Evolutionary conservation across 805 yeast species (phyloP).

Genomic region (Kazachstania africana): DNA sequence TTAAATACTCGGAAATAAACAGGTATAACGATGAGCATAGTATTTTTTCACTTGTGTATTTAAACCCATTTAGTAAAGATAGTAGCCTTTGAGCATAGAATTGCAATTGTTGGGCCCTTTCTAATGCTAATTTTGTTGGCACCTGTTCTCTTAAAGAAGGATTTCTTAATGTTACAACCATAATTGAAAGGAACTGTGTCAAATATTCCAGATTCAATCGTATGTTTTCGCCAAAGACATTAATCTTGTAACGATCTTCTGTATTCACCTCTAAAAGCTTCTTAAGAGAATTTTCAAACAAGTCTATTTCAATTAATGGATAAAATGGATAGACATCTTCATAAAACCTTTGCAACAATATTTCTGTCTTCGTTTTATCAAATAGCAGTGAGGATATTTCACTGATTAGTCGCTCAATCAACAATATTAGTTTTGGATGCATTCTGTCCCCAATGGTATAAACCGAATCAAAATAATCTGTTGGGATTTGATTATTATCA

Average conservation of each 20-base stretch:
- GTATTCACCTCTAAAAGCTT: constrained; percentile 1
- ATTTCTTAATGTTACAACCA: constrained; percentile 3
- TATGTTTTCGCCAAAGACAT: constrained; percentile 2
- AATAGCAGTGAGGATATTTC: constrained; percentile 7
- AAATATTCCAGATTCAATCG: constrained; percentile 4
- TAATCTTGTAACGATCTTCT: neutral
- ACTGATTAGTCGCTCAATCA: constrained; percentile 3
- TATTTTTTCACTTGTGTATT: constrained; percentile 6
- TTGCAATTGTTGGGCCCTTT: constrained; percentile 5
- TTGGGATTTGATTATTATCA: constrained; percentile 5
- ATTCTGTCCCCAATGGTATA: constrained; percentile 8
- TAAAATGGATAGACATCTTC: constrained; percentile 14
- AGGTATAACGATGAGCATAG: constrained; percentile 6
- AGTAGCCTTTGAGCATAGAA: constrained; percentile 5
- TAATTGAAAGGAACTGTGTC: constrained; percentile 3
- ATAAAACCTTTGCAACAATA: constrained; percentile 8
- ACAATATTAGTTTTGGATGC: constrained; percentile 4
- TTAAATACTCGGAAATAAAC: constrained; percentile 4
- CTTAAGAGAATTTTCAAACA: constrained; percentile 5
- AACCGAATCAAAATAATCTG: constrained; percentile 7
- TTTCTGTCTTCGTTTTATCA: constrained; percentile 5
- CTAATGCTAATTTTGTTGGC: constrained; percentile 1
- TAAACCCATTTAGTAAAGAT: constrained; percentile 6
- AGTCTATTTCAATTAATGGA: constrained; percentile 11
- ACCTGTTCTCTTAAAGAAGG: constrained; percentile 1